Percentiles rank a stretch among this genome's conserved stretches.
Evolutionary conservation across 1,284 basidiomycete species (phyloP).

Genomic region (Laetiporus sulphureus): DNA sequence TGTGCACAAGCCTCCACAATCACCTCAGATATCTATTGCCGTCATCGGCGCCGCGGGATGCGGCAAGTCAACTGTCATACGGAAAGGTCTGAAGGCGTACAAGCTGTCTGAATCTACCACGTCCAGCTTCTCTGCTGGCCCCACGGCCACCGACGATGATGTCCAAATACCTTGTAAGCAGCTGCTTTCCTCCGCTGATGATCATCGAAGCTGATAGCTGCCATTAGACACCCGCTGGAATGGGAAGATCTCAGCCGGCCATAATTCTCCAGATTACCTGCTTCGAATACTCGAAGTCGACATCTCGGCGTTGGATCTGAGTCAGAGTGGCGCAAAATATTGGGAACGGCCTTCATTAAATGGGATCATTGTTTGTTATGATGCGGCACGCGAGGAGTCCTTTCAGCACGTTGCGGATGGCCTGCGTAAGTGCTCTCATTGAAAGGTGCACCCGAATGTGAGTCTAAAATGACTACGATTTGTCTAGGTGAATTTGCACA

Average conservation of each 20-base stretch:
- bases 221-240: slow-evolving; percentile 42
- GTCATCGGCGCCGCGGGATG: slow-evolving; percentile 64
- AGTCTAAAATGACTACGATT: slow-evolving; percentile 6
- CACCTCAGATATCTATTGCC: slow-evolving; percentile 43
- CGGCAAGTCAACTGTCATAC: slow-evolving; percentile 67
- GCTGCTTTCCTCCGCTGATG: not conserved
- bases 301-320: slow-evolving; percentile 22
- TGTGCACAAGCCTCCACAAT: slow-evolving; percentile 5
- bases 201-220: not conserved
- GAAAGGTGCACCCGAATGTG: slow-evolving; percentile 3
- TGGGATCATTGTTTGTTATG: slow-evolving; percentile 71
- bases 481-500: slow-evolving; percentile 52
- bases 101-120: slow-evolving; percentile 41
- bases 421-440: slow-evolving; percentile 42
- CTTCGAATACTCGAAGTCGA: slow-evolving; percentile 57
- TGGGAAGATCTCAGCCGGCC: slow-evolving; percentile 34
- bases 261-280: slow-evolving; percentile 30
- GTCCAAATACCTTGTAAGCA: slow-evolving; percentile 20
- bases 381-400: slow-evolving; percentile 52
- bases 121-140: slow-evolving; percentile 27
- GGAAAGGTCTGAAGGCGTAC: slow-evolving; percentile 57
- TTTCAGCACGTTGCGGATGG: slow-evolving; percentile 57
- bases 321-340: slow-evolving; percentile 18
- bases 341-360: slow-evolving; percentile 49
- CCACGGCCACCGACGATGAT: slow-evolving; percentile 7